Evolutionary conservation across 2,329 filamentous ascomycete species (phyloP).

Genomic region (Fusarium secorum): DNA sequence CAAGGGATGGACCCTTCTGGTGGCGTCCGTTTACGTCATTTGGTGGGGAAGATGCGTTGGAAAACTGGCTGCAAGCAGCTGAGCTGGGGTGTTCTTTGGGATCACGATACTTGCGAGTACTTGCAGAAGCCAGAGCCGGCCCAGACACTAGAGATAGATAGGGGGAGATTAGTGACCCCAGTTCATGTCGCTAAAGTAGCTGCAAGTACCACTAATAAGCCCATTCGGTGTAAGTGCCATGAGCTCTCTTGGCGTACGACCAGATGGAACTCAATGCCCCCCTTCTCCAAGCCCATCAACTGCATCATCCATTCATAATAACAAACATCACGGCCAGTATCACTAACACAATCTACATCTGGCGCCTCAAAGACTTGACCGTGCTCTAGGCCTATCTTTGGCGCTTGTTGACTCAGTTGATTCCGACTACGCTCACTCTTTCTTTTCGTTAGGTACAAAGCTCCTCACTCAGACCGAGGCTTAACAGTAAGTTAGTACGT

Average conservation of each 20-base stretch:
- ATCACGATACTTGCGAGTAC: constrained; percentile 2
- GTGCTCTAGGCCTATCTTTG: background rate
- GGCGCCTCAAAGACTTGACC: background rate
- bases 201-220: background rate
- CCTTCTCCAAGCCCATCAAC: constrained; percentile 22
- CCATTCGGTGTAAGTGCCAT: constrained; percentile 32
- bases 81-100: background rate
- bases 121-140: background rate
- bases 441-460: constrained; percentile 2
- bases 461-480: background rate
- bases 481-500: background rate
- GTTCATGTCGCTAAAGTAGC: background rate
- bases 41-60: constrained; percentile 12
- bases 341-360: constrained; percentile 1
- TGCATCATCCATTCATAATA: constrained; percentile 28
- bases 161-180: background rate
- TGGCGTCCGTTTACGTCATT: constrained; percentile 34
- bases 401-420: background rate
- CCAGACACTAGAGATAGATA: background rate
- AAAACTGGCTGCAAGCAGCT: constrained; percentile 32
- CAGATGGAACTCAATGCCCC: constrained; percentile 9
- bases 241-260: constrained; percentile 27
- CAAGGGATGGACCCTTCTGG: constrained; percentile 13
- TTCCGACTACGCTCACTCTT: constrained; percentile 1
- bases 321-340: constrained; percentile 19